Percentiles rank a stretch among this genome's conserved stretches.
Evolutionary conservation across 192 early-diverging fungal species (phyloP).

Genomic region (Pilaira anomala): DNA sequence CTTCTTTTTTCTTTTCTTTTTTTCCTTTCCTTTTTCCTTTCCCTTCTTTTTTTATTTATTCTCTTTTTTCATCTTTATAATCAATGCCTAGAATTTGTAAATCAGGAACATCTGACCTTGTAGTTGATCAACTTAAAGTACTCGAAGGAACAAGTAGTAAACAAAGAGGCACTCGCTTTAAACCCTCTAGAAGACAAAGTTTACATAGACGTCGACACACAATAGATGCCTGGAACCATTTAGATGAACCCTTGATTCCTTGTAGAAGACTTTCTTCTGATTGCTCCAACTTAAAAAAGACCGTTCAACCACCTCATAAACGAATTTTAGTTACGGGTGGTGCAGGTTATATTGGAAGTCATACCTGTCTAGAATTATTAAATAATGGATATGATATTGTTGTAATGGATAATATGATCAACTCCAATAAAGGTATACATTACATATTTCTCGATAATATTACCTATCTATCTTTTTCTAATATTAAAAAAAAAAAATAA

Average conservation of each 20-base stretch:
- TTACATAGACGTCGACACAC: slow-evolving; percentile 1
- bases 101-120: neutral
- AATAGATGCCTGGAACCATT: slow-evolving; percentile 8
- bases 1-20: neutral
- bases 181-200: neutral
- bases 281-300: neutral
- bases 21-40: neutral
- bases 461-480: neutral
- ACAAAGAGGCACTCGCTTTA: neutral
- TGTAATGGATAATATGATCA: slow-evolving; percentile 89
- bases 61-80: too few species aligned
- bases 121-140: slow-evolving; percentile 13
- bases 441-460: neutral
- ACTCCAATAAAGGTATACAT: slow-evolving; percentile 52
- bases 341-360: slow-evolving; percentile 93
- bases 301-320: neutral
- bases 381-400: slow-evolving; percentile 78
- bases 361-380: slow-evolving; percentile 82
- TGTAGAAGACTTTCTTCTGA: neutral
- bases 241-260: neutral
- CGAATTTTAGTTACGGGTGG: slow-evolving; percentile 65
- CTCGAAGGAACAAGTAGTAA: neutral
- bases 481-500: neutral
- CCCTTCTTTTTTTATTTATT: neutral
- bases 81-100: slow-evolving; percentile 8